A percentile compares a stretch with the other conserved stretches of the same genome.
Conservation (phyloP, 2,329 filamentous ascomycete species). For the Nectriaceae sp. region DNA sequence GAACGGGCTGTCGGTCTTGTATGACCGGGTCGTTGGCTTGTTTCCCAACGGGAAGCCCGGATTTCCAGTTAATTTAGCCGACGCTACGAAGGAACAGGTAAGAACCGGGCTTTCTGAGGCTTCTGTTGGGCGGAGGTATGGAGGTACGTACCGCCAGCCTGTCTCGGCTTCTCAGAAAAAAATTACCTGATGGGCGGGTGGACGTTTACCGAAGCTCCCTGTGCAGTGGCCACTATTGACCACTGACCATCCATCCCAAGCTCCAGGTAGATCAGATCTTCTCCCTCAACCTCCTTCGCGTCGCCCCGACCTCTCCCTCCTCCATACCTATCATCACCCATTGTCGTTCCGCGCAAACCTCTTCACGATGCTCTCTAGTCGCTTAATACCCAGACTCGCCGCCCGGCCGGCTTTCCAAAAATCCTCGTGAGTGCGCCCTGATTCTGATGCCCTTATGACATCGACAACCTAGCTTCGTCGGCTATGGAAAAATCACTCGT, state of each 20-base stretch:
- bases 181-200: constrained; percentile 27
- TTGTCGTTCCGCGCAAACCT: constrained; percentile 30
- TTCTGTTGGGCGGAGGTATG: neutral
- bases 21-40: neutral
- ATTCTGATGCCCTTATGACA: constrained; percentile 10
- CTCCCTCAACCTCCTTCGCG: neutral
- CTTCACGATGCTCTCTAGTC: constrained; percentile 59
- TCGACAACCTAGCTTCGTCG: constrained; percentile 13
- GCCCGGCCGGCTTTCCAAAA: constrained; percentile 58
- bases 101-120: neutral
- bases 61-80: neutral
- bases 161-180: constrained; percentile 14
- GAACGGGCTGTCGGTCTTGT: neutral
- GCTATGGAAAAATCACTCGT: constrained; percentile 23
- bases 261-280: constrained; percentile 21
- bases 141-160: constrained; percentile 5
- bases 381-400: constrained; percentile 60
- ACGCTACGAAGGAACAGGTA: neutral
- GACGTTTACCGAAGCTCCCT: constrained; percentile 30
- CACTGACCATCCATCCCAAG: constrained; percentile 2
- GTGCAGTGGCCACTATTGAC: neutral
- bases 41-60: neutral
- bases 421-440: constrained; percentile 48
- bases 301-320: constrained; percentile 16
- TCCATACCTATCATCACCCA: constrained; percentile 22